phyloP scores from a whole-genome alignment of 2,329 filamentous ascomycete species.

The Colletotrichum theobromicola region DNA sequence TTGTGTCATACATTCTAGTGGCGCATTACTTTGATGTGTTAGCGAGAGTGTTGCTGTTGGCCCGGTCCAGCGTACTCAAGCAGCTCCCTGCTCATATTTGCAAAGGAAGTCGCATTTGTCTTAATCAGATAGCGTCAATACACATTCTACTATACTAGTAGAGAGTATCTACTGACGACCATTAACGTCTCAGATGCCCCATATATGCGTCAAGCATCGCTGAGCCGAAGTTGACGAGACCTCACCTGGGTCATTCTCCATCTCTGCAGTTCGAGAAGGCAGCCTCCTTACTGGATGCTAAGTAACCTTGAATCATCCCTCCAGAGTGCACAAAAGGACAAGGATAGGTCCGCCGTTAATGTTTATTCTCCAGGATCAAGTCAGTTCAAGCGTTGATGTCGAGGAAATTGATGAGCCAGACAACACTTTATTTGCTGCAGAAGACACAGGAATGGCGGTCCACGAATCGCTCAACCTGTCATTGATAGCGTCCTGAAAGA shows the following conservation, averaged over 20 bases:
- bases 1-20: background rate
- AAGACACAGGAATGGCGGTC: no score
- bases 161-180: background rate
- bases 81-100: background rate
- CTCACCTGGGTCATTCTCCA: background rate
- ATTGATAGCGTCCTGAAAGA: no score
- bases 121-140: background rate
- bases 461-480: no score
- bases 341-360: no score
- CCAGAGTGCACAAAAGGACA: no score
- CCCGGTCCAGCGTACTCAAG: background rate
- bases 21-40: background rate
- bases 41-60: background rate
- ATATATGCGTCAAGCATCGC: fast-evolving
- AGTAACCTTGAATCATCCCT: no score
- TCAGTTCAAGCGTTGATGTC: no score
- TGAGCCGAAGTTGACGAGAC: background rate
- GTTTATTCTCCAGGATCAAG: no score
- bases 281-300: no score
- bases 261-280: no score
- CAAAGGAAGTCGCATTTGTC: background rate
- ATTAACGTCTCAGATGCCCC: background rate
- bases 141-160: background rate
- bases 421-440: no score
- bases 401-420: no score